Conservation (phyloP, 1,139 yeast species). For the Yamadazyma trypodendri region DNA sequence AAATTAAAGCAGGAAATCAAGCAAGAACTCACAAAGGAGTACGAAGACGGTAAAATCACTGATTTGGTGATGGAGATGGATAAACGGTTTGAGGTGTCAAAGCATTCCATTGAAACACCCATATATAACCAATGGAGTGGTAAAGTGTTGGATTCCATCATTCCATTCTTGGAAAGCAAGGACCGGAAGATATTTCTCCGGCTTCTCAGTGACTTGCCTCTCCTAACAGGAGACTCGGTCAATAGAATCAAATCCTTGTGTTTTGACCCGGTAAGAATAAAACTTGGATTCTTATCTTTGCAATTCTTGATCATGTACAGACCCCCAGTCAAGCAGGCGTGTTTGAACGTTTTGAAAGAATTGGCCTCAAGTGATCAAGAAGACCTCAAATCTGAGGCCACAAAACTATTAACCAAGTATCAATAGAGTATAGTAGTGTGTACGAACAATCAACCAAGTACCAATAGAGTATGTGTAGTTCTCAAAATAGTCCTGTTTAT, state of each 20-base stretch:
- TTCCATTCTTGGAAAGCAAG: constrained; percentile 77
- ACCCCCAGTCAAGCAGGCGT: constrained; percentile 73
- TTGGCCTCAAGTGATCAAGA: constrained; percentile 51
- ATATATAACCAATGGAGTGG: constrained; percentile 67
- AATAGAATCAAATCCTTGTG: constrained; percentile 70
- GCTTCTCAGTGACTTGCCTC: constrained; percentile 83
- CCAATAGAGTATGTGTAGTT: background rate
- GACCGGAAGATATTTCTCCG: constrained; percentile 83
- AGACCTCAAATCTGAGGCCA: constrained; percentile 56
- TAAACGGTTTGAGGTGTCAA: constrained; percentile 12
- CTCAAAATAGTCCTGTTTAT: too few species aligned
- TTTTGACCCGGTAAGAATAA: constrained; percentile 78
- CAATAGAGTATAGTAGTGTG: constrained; percentile 2
- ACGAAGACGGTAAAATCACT: constrained; percentile 13
- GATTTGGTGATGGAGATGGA: constrained; percentile 11
- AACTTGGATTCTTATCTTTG: constrained; percentile 77
- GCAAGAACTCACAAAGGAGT: constrained; percentile 17
- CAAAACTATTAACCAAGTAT: constrained; percentile 52
- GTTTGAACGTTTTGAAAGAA: constrained; percentile 64
- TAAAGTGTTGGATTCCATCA: constrained; percentile 70
- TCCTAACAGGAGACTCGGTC: constrained; percentile 59
- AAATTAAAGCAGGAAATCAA: constrained; percentile 16
- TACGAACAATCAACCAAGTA: constrained; percentile 45
- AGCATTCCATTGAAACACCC: constrained; percentile 34
- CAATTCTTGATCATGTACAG: constrained; percentile 85